phyloP scores from a whole-genome alignment of 768 basidiomycete species.

The Tricholomella constricta region DNA sequence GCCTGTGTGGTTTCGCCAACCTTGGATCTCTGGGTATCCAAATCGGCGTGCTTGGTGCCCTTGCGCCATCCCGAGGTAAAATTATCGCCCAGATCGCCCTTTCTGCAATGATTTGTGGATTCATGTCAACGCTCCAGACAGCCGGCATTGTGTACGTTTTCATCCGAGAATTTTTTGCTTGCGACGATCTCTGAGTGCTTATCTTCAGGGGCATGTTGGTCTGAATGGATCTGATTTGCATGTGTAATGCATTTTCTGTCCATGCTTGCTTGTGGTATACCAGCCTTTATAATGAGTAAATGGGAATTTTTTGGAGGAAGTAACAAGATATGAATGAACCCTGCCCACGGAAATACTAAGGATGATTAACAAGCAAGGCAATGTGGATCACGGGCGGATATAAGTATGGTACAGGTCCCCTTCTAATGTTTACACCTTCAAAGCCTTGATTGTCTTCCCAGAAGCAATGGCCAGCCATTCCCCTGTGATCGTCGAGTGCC shows the following conservation, averaged over 20 bases:
- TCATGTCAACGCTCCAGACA: slow-evolving; percentile 36
- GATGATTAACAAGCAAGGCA: not conserved
- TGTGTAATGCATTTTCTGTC: not conserved
- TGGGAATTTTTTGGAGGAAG: not conserved
- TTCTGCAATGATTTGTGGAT: slow-evolving; percentile 46
- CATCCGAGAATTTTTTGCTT: not conserved
- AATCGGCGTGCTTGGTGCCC: slow-evolving; percentile 48
- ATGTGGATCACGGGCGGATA: not conserved
- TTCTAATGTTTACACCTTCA: slow-evolving; percentile 62
- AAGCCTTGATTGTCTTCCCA: slow-evolving; percentile 78
- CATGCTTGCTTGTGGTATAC: not conserved
- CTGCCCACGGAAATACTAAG: not conserved
- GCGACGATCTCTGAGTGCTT: slow-evolving; percentile 16
- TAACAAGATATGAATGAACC: not conserved
- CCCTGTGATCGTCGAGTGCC: slow-evolving; percentile 71
- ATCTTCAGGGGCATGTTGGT: slow-evolving; percentile 23
- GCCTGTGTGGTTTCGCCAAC: slow-evolving; percentile 91
- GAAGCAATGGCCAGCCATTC: slow-evolving; percentile 88
- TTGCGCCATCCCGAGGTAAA: slow-evolving; percentile 57
- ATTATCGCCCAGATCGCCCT: slow-evolving; percentile 69
- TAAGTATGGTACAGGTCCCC: not conserved
- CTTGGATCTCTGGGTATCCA: slow-evolving; percentile 86
- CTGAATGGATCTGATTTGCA: slow-evolving; percentile 1
- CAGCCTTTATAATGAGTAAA: not conserved
- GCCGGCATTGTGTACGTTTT: slow-evolving; percentile 31